These are phyloP conservation scores for Hypomontagnella submonticulosa DNA, from an alignment of 495 filamentous ascomycete genomes.

Conservation along the genomic window DNA sequence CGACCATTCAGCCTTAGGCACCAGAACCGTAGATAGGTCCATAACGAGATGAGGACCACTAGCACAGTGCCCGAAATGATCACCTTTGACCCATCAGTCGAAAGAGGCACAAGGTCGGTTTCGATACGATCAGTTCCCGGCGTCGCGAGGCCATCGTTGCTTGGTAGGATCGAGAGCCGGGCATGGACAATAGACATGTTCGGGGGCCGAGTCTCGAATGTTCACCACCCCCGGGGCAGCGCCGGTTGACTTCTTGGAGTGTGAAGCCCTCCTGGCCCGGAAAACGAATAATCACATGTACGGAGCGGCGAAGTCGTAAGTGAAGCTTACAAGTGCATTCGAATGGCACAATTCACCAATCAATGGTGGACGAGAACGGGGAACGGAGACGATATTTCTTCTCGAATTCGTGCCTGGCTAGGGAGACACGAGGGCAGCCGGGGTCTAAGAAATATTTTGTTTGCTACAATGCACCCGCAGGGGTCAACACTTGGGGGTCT, in stretches of 20 bases:
- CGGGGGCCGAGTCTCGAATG: conserved; percentile 12
- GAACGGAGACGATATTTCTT: conserved; percentile 8
- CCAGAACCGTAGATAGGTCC: conserved; percentile 40
- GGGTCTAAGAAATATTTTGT: conserved; percentile 27
- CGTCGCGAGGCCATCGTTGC: conserved; percentile 15
- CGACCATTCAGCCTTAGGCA: conserved; percentile 29
- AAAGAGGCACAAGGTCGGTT: conserved; percentile 33
- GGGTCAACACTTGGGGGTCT: conserved; percentile 35
- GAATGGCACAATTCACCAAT: conserved; percentile 8
- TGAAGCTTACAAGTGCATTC: neutral
- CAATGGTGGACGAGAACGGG: conserved; percentile 1
- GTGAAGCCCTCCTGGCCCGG: conserved; percentile 20
- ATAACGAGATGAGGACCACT: conserved; percentile 31
- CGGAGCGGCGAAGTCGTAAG: neutral
- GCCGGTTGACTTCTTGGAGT: conserved; percentile 16
- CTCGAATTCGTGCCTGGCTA: conserved; percentile 15
- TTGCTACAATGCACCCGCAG: conserved; percentile 13
- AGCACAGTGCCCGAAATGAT: conserved; percentile 27
- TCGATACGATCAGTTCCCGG: conserved; percentile 10
- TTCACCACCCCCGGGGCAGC: conserved; percentile 18
- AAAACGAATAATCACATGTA: conserved; percentile 23
- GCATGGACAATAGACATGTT: conserved; percentile 34
- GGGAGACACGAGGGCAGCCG: conserved; percentile 16
- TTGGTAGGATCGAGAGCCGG: conserved; percentile 16
- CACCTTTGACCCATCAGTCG: conserved; percentile 26